Evolutionary conservation across 2,329 filamentous ascomycete genomes (phyloP).

Genomic region (Alternaria sp.): DNA sequence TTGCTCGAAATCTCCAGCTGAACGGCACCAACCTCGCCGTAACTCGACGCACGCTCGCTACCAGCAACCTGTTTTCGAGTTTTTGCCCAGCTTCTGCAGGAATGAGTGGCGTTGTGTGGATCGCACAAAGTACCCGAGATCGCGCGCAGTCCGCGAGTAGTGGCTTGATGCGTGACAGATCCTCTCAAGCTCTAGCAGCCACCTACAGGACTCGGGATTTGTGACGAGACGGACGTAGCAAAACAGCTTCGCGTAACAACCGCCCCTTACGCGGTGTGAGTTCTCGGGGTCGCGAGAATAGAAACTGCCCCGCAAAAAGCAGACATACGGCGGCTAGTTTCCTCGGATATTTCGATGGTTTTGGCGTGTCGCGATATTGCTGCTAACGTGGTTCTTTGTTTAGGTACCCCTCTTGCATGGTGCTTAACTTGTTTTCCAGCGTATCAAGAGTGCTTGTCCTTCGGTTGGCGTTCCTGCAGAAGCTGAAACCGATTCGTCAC

Average conservation of each 20-base stretch:
- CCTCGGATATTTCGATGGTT: background rate
- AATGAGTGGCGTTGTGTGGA: slow-evolving; percentile 1
- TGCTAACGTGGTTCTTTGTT: slow-evolving; percentile 2
- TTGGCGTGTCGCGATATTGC: background rate
- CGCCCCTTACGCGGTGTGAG: slow-evolving; percentile 6
- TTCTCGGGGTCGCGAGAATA: slow-evolving; percentile 7
- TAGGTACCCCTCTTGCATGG: slow-evolving; percentile 10
- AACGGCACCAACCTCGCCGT: background rate
- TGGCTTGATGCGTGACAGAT: background rate
- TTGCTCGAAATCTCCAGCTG: slow-evolving; percentile 1
- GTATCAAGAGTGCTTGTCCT: slow-evolving; percentile 15
- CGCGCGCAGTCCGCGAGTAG: slow-evolving; percentile 9
- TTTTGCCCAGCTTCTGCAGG: background rate
- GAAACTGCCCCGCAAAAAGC: slow-evolving; percentile 20
- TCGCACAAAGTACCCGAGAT: slow-evolving; percentile 9
- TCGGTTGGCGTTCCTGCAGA: slow-evolving; percentile 32
- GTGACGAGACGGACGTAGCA: slow-evolving; percentile 5
- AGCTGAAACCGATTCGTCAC: slow-evolving; percentile 26
- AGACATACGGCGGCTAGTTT: slow-evolving; percentile 13
- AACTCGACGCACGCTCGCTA: slow-evolving; percentile 10
- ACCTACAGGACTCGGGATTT: background rate
- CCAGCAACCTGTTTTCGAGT: slow-evolving; percentile 11
- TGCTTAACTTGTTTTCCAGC: slow-evolving; percentile 17
- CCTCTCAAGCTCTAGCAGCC: background rate
- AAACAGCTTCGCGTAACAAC: slow-evolving; percentile 22